These are phyloP conservation scores for Magnusiomyces ingens DNA, from an alignment of 1,139 yeast species.

Conservation along the genomic window DNA sequence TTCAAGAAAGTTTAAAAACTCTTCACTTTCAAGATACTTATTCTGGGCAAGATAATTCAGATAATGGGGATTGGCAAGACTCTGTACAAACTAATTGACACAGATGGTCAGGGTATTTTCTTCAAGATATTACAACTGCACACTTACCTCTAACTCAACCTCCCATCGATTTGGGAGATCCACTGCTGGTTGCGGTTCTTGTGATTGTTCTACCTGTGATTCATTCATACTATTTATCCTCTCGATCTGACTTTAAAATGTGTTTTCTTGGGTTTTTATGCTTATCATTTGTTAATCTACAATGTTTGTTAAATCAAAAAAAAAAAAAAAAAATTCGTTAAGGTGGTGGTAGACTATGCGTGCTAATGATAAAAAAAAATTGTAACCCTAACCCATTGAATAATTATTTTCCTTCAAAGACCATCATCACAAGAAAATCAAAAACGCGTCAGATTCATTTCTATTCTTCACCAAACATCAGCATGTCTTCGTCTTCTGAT, in stretches of 20 bases:
- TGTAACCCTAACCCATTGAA: not conserved
- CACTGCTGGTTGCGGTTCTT: slow-evolving; percentile 8
- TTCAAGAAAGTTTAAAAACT: slow-evolving; percentile 55
- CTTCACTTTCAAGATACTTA: slow-evolving; percentile 53
- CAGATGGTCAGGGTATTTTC: slow-evolving; percentile 8
- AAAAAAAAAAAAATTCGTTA: no score
- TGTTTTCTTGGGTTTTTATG: not conserved
- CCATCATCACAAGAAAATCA: not conserved
- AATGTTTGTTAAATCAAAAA: no score
- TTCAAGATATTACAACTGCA: not conserved
- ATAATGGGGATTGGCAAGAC: slow-evolving; percentile 73
- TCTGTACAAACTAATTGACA: slow-evolving; percentile 53
- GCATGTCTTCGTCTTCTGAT: slow-evolving; percentile 5
- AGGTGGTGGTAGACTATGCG: no score
- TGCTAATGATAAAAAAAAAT: no score
- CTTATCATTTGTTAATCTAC: not conserved
- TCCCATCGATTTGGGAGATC: slow-evolving; percentile 72
- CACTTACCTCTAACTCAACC: slow-evolving; percentile 57
- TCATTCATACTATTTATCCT: no score
- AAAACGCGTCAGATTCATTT: not conserved
- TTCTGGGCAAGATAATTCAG: slow-evolving; percentile 69
- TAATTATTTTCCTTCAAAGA: not conserved
- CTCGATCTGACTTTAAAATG: no score
- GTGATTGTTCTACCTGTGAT: no score
- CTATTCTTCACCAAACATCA: not conserved